Percentiles rank a stretch among this genome's conserved stretches.
These are phyloP conservation scores for Exsudoporus floridanus DNA, from an alignment of 1,284 basidiomycete genomes.

Conservation along the genomic window DNA sequence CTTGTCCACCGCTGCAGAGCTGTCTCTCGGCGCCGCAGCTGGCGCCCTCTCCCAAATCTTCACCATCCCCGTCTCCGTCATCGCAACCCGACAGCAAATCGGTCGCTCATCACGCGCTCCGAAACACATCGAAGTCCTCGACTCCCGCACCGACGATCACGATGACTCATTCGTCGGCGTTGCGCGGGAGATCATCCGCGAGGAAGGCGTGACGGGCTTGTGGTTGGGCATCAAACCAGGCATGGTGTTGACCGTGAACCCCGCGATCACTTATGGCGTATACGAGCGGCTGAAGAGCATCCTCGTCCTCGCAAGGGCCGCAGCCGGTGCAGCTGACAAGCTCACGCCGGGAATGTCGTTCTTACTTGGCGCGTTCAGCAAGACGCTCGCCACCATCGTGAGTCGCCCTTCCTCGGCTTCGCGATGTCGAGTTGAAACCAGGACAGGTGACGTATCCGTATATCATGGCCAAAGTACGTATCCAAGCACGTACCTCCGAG, in stretches of 20 bases:
- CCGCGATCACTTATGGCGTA: constrained; percentile 96
- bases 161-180: constrained; percentile 78
- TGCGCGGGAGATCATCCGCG: constrained; percentile 84
- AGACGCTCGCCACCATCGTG: constrained; percentile 94
- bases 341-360: constrained; percentile 84
- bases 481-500: constrained; percentile 79
- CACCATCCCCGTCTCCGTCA: constrained; percentile 97
- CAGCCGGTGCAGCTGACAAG: constrained; percentile 51
- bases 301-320: constrained; percentile 54
- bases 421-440: not conserved
- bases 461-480: constrained; percentile 96
- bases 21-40: constrained; percentile 87
- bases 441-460: constrained; percentile 85
- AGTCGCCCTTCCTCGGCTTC: constrained; percentile 35
- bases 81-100: constrained; percentile 96
- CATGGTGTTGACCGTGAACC: constrained; percentile 93
- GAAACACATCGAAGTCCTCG: not conserved
- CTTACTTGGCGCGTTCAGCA: constrained; percentile 88
- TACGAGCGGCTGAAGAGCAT: constrained; percentile 89
- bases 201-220: constrained; percentile 88
- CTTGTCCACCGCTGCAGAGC: constrained; percentile 79
- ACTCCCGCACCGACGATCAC: constrained; percentile 19
- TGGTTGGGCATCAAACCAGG: constrained; percentile 95
- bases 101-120: constrained; percentile 40
- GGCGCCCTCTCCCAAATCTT: constrained; percentile 97